These are phyloP conservation scores for Nepenthes mirabilis DNA, from an alignment of 148 eudicot species.

Conservation along the genomic window DNA sequence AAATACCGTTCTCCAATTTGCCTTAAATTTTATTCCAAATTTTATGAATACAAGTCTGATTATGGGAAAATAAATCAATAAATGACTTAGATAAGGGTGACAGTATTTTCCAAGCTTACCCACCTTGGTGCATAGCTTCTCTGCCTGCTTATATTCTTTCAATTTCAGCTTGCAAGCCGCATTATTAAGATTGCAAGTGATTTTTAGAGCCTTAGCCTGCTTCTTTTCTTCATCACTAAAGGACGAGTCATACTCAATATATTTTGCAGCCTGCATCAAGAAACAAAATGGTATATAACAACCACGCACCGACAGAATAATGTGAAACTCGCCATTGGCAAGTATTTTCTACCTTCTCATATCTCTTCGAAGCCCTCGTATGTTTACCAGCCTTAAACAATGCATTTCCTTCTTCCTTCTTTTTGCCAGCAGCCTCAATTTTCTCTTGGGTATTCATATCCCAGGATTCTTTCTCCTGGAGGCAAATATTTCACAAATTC, in stretches of 20 bases:
- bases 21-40: no score
- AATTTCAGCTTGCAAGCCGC: constrained; percentile 83
- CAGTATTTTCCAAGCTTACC: neutral
- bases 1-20: no score
- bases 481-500: neutral
- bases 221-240: constrained; percentile 77
- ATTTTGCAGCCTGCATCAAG: constrained; percentile 55
- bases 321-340: no score
- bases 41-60: no score
- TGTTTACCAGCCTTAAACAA: constrained; percentile 62
- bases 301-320: no score
- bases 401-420: constrained; percentile 84
- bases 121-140: constrained; percentile 78
- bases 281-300: neutral
- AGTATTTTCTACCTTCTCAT: constrained; percentile 45
- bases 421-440: constrained; percentile 76
- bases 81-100: no score
- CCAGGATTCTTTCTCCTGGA: constrained; percentile 92
- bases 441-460: constrained; percentile 76
- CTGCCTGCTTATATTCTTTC: constrained; percentile 70
- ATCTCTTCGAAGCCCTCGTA: constrained; percentile 58
- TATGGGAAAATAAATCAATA: no score
- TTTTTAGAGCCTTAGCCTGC: constrained; percentile 44
- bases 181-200: constrained; percentile 67
- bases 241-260: constrained; percentile 53